Evolutionary conservation across 805 yeast genomes (phyloP), one percentile per base, ranked within the genome.

Genomic region (Myxozyma udenii): DNA sequence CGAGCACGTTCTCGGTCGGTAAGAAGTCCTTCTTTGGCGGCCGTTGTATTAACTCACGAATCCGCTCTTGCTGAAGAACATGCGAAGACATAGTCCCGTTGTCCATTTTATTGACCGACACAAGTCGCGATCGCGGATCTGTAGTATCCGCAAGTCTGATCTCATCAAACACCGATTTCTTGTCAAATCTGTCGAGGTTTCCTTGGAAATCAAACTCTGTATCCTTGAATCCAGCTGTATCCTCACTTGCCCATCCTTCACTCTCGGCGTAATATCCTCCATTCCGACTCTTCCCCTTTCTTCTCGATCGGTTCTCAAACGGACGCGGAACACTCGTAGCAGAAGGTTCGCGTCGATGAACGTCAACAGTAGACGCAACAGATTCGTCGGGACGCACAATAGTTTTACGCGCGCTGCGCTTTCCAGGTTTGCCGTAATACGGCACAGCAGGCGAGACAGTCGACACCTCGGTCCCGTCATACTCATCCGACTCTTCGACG

Each of bases 121-220:
- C 95, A 41, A 87, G 73, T 59, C 95, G 74, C 39, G 78, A 74
- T 12, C 75, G 71, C 1, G 84, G 83, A 36, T 76, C 79, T 16
- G 80, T 74, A 18, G 73, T 75, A 64, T 89, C 96, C 48, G 74
- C 70, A 55, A 37, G 41, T 25, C 60, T 35, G 62, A 90, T 77
- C 64, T 87, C 88, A 44, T 84, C 85, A 67, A 90, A 85, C 2
- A 89, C 91, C 4, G 82, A 74, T 52, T 75, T 72, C 67, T 90
- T 90, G 67, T 90, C 93, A 63, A 90, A 90, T 73, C 82, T 80
- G 22, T 83, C 83, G 57, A 90, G 74, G 64, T 85, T 87, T 12
- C 87, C 83, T 49, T 80, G 87, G 68, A 90, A 90, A 66, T 90
- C 96, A 68, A 90, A 90, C 57, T 88, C 96, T 74, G 65, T 79